Conservation (phyloP, 805 yeast genomes). For the Ogataea kodamae region DNA sequence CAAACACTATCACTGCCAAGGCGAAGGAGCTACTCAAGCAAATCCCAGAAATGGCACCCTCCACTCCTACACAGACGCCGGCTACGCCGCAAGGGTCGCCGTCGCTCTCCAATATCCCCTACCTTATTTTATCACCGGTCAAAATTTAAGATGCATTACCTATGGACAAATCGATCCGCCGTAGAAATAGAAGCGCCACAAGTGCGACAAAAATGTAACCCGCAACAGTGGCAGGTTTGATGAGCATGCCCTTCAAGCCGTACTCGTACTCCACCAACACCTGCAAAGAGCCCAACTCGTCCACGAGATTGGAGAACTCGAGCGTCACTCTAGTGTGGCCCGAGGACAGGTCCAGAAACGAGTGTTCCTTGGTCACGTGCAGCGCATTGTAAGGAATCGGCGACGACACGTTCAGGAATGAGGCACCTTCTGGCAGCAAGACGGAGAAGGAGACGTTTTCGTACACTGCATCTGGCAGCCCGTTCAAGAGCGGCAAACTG, state of each 20-base stretch:
- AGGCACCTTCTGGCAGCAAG: constrained; percentile 86
- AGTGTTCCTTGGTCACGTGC: constrained; percentile 32
- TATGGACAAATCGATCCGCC: constrained; percentile 41
- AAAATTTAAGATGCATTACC: neutral
- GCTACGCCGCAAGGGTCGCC: constrained; percentile 8
- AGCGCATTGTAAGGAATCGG: constrained; percentile 44
- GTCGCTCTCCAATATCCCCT: constrained; percentile 22
- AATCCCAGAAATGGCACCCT: constrained; percentile 5
- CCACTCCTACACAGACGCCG: neutral
- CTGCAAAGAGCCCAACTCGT: constrained; percentile 56
- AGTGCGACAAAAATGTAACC: constrained; percentile 59
- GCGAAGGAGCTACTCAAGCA: constrained; percentile 25
- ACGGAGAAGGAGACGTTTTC: constrained; percentile 54
- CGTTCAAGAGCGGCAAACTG: constrained; percentile 68
- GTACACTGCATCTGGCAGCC: constrained; percentile 68
- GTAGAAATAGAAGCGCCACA: constrained; percentile 47
- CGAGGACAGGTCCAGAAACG: constrained; percentile 66
- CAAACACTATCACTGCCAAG: constrained; percentile 15
- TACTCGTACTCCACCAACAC: constrained; percentile 63
- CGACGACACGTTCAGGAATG: constrained; percentile 49
- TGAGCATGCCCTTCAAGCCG: constrained; percentile 47
- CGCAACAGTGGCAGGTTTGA: constrained; percentile 67
- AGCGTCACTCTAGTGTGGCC: constrained; percentile 79
- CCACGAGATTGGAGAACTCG: constrained; percentile 58
- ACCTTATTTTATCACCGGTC: constrained; percentile 21